Conservation (phyloP, 2,329 filamentous ascomycete species). For the Coleophoma cylindrospora region DNA sequence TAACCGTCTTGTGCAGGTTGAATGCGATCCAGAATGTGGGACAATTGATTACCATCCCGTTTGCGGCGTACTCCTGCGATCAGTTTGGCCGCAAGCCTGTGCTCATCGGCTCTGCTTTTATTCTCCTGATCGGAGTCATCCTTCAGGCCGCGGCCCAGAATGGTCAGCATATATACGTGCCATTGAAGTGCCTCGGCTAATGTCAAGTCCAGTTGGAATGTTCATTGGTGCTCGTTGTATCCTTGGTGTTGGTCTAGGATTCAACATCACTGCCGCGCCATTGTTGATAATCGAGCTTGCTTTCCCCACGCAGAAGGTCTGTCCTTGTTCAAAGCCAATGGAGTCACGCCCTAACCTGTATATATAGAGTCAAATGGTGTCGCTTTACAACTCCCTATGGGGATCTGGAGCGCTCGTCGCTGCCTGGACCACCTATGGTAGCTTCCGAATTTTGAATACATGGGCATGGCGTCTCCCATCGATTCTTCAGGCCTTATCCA, state of each 20-base stretch:
- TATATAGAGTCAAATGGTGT: too few species aligned
- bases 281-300: conserved; percentile 30
- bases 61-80: conserved; percentile 32
- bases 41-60: conserved; percentile 35
- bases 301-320: conserved; percentile 23
- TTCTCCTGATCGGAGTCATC: conserved; percentile 19
- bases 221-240: conserved; percentile 3
- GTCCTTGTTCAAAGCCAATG: conserved; percentile 21
- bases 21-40: conserved; percentile 38
- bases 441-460: conserved; percentile 23
- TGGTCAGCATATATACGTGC: background rate
- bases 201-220: background rate
- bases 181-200: background rate
- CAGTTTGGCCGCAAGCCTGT: conserved; percentile 32
- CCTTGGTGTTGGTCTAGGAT: conserved; percentile 32
- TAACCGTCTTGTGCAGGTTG: conserved; percentile 24
- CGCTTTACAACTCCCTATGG: conserved; percentile 26
- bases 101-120: conserved; percentile 30
- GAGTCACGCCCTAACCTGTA: background rate
- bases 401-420: conserved; percentile 28
- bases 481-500: conserved; percentile 21
- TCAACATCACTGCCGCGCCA: conserved; percentile 19
- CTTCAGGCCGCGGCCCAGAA: background rate
- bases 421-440: conserved; percentile 27
- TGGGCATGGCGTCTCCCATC: conserved; percentile 28